Percentiles rank a stretch among this genome's conserved stretches.
Conservation (phyloP, 1,284 basidiomycete species). For the Schizophyllum commune region DNA sequence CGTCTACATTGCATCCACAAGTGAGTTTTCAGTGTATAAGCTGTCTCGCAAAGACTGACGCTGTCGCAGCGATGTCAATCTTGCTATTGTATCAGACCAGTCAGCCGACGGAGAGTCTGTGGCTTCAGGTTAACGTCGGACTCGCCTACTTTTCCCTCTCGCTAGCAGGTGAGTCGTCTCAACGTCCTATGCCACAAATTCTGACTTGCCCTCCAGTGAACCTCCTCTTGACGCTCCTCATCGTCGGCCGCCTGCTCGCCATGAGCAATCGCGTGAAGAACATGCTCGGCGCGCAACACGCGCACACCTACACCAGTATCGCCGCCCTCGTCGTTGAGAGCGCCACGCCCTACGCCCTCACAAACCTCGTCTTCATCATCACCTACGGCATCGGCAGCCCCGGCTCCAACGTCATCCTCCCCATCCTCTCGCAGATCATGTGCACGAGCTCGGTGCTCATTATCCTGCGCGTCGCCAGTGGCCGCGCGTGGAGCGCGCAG, state of each 20-base stretch:
- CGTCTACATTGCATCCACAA: too few relatives aligned
- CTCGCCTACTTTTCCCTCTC: slow-evolving; percentile 1
- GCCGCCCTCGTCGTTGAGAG: slow-evolving; percentile 25
- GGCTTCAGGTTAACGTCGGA: not conserved
- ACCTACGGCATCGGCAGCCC: slow-evolving; percentile 18
- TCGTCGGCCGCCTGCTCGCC: not conserved
- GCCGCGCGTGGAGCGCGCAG: too few relatives aligned
- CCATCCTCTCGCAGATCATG: slow-evolving; percentile 13
- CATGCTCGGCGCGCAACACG: not conserved
- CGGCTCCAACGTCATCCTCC: slow-evolving; percentile 17
- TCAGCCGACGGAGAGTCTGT: too few relatives aligned
- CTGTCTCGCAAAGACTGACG: too few relatives aligned
- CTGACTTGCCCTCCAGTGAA: not conserved
- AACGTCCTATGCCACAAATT: too few relatives aligned
- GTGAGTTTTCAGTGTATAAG: too few relatives aligned
- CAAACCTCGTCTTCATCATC: slow-evolving; percentile 22
- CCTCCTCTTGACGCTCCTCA: not conserved
- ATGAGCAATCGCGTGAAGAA: not conserved
- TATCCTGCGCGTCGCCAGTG: slow-evolving; percentile 7
- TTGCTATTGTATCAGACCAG: too few relatives aligned
- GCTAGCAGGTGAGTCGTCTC: not conserved
- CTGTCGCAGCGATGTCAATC: too few relatives aligned
- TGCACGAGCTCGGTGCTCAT: slow-evolving; percentile 7
- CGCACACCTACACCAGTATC: slow-evolving; percentile 17
- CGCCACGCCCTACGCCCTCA: slow-evolving; percentile 21